Evolutionary conservation across 2,329 filamentous ascomycete genomes (phyloP).

Genomic region (Cryphonectria japonica): DNA sequence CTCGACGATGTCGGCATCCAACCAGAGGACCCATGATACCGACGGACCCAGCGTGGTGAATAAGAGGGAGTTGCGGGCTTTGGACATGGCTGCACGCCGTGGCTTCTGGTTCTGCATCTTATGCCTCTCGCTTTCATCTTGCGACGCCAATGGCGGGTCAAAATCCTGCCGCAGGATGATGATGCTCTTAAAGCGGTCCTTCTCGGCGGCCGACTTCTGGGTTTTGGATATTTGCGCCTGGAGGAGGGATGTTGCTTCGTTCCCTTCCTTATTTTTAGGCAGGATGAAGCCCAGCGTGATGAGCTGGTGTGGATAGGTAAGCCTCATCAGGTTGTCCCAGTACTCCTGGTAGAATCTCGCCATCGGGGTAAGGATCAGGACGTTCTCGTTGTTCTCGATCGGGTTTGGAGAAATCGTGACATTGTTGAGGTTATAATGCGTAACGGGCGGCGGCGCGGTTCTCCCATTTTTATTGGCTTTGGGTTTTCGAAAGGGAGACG

Average conservation of each 20-base stretch:
- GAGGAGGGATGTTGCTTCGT: slow-evolving; percentile 78
- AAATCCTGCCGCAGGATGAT: slow-evolving; percentile 96
- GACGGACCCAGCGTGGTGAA: slow-evolving; percentile 92
- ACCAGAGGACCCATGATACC: slow-evolving; percentile 96
- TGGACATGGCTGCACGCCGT: slow-evolving; percentile 86
- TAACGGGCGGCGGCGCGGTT: slow-evolving; percentile 75
- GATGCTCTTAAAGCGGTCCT: slow-evolving; percentile 86
- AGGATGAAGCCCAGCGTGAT: slow-evolving; percentile 96
- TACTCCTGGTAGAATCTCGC: slow-evolving; percentile 92
- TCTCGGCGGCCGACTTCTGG: slow-evolving; percentile 75
- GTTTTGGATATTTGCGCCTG: slow-evolving; percentile 86
- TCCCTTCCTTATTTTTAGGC: slow-evolving; percentile 90
- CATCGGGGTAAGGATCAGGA: slow-evolving; percentile 92
- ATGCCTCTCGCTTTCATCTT: slow-evolving; percentile 87
- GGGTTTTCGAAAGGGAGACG: slow-evolving; percentile 71
- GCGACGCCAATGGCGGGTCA: slow-evolving; percentile 77
- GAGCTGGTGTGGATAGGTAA: slow-evolving; percentile 89
- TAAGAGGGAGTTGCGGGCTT: slow-evolving; percentile 88
- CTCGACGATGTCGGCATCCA: slow-evolving; percentile 91
- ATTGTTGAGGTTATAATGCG: slow-evolving; percentile 94
- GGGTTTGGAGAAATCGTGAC: slow-evolving; percentile 81
- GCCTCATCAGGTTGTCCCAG: slow-evolving; percentile 87
- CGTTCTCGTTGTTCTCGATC: slow-evolving; percentile 76
- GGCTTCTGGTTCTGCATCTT: slow-evolving; percentile 89
- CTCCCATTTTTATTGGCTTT: slow-evolving; percentile 58